Base-by-base conservation (phyloP, 345 rosid species). In the Melastoma malabathricum region DNA sequence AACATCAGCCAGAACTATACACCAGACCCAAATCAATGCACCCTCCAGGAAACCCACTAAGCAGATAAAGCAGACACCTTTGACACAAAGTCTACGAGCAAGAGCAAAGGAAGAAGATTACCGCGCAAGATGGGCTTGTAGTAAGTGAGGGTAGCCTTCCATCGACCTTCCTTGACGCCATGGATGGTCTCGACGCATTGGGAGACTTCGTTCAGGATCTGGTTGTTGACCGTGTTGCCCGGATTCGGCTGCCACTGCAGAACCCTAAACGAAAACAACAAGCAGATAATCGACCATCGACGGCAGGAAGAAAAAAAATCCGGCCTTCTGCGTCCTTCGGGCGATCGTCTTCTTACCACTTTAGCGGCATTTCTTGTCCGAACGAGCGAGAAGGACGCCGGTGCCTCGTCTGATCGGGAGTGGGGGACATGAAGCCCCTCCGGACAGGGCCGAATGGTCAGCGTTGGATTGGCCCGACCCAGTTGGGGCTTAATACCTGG, bases 221-320 rank as follows among this genome's bases (percentile, higher is more conserved):
- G 94, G 62, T 80, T 82, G 78, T 78, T 90, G 27, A 82, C 86
- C 15, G 78, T 84, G 12, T 88, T 68, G 53, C 92, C 94, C 48
- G 81, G 82, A 62, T 82, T 82, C 10, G 94, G 98, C 48, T 86
- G 96, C 98, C 94, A 90, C 56, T 83, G 76, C 59, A 84, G 75
- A 80, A 90, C 83, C 96, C 98, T 86, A 73, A 16, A 57, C 57
- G 15, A 48, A 46, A 27, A 0, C 29, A 13, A 4, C 13, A 0
- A 2, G 16, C 13, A 5, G 16, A 23, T 8, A 6, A 0, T 7
- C 16, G 58, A 43, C 19, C 7, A 39, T 34, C 46, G 47, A 10
- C n/a, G 27, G 15, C 10, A 47, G 6, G 10, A 5, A 13, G 14
- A 14, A 15, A 1, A 10, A 48, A 44, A 46, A 19, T 17, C 25